phyloP scores from a whole-genome alignment of 441 rosid species.

The Populus hybrid region DNA sequence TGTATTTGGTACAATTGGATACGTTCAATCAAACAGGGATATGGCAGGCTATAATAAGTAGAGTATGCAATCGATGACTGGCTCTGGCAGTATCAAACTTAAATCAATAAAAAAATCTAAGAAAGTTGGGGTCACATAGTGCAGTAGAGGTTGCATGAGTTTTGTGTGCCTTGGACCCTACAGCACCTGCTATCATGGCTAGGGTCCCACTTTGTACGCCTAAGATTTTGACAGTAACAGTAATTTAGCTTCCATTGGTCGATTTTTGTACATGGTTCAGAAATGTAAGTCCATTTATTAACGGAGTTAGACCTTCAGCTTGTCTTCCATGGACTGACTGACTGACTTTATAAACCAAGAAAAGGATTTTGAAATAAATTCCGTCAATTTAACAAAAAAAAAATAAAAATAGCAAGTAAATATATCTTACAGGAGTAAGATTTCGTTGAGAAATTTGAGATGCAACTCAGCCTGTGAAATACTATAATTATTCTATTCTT shows the following conservation, averaged over 20 bases:
- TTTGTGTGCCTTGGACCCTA: neutral
- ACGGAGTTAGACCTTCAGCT: constrained; percentile 9
- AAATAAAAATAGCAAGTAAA: no score
- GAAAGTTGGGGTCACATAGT: constrained; percentile 1
- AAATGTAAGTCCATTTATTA: neutral
- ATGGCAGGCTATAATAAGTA: constrained; percentile 22
- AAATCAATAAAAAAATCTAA: constrained; percentile 20
- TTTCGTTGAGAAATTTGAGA: no score
- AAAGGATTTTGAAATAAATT: no score
- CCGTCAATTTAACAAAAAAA: no score
- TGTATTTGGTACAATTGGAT: neutral
- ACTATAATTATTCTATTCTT: no score
- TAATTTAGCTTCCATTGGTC: neutral
- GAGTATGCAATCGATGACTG: constrained; percentile 18
- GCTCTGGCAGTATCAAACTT: constrained; percentile 22
- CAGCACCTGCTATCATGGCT: neutral
- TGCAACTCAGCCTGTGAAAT: no score
- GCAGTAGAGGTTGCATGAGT: neutral
- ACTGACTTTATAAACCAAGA: no score
- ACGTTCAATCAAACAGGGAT: constrained; percentile 20
- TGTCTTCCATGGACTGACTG: neutral
- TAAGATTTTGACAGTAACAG: constrained; percentile 13
- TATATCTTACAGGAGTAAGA: no score
- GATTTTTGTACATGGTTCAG: neutral
- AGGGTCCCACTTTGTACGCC: constrained; percentile 5